Conservation (phyloP, 176 grass and related monocot species). For the Eleusine indica region DNA sequence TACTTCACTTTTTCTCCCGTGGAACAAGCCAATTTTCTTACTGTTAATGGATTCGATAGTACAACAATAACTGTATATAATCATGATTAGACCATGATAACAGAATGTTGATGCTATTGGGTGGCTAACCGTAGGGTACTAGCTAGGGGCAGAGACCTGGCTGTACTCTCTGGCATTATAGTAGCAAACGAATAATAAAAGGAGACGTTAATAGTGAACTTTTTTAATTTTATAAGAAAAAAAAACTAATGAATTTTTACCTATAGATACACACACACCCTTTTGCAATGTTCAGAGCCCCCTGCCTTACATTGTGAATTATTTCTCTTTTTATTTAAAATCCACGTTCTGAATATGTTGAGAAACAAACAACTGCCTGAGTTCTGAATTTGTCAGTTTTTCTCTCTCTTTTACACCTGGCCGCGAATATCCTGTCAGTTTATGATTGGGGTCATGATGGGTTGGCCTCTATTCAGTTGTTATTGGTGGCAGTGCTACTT, state of each 20-base stretch:
- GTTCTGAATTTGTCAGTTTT: not conserved
- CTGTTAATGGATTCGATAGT: not conserved
- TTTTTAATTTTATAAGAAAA: too few species aligned
- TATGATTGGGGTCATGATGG: slow-evolving; percentile 27
- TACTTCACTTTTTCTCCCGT: slow-evolving; percentile 22
- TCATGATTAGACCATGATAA: slow-evolving; percentile 29
- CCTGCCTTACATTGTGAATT: slow-evolving; percentile 2
- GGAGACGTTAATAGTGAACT: not conserved
- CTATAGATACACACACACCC: too few species aligned
- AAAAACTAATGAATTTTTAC: too few species aligned
- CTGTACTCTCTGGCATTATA: not conserved
- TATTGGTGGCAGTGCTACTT: not conserved
- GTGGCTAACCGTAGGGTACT: slow-evolving; percentile 19
- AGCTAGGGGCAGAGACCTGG: slow-evolving; percentile 16
- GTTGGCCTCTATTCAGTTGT: not conserved
- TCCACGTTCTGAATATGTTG: not conserved
- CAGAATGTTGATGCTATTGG: slow-evolving; percentile 30
- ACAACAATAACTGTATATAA: not conserved
- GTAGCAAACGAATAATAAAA: not conserved
- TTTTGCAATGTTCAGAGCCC: not conserved
- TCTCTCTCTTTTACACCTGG: slow-evolving; percentile 21
- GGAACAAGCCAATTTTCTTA: not conserved
- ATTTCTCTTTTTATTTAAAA: not conserved
- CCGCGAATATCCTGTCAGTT: slow-evolving; percentile 38
- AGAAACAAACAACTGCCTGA: not conserved